Percentiles rank a stretch among this genome's conserved stretches.
Evolutionary conservation across 192 early-diverging fungal genomes (phyloP).

Genomic region (Mortierella hygrophila): DNA sequence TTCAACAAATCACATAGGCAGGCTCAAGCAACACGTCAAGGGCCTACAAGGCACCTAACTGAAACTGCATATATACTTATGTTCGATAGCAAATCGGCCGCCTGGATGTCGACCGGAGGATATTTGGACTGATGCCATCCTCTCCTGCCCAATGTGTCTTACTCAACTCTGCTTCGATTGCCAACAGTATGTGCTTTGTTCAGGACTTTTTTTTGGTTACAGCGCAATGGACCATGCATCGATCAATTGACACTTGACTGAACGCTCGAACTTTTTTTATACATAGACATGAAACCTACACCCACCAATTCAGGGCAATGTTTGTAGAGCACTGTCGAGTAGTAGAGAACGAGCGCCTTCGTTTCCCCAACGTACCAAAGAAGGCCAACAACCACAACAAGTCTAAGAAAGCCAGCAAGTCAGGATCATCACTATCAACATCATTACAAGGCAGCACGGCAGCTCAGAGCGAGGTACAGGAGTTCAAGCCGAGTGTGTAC

Average conservation of each 20-base stretch:
- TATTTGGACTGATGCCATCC: conserved; percentile 66
- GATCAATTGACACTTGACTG: not conserved
- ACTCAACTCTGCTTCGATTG: conserved; percentile 70
- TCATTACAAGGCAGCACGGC: not conserved
- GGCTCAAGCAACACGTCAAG: too few species aligned
- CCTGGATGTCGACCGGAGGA: conserved; percentile 24
- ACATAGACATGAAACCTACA: conserved; percentile 67
- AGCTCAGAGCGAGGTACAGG: conserved; percentile 1
- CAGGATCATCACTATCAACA: conserved; percentile 7
- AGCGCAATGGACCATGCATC: not conserved
- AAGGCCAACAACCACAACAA: conserved; percentile 10
- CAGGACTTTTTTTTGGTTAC: not conserved
- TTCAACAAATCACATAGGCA: not conserved
- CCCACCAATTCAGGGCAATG: conserved; percentile 75
- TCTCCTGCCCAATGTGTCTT: conserved; percentile 74
- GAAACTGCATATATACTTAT: not conserved
- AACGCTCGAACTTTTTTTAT: not conserved
- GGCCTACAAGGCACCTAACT: not conserved
- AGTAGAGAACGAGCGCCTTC: conserved; percentile 56
- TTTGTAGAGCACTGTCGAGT: conserved; percentile 75
- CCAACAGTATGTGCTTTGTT: conserved; percentile 60
- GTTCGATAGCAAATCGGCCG: conserved; percentile 38
- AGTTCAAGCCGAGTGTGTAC: conserved; percentile 20
- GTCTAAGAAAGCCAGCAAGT: not conserved
- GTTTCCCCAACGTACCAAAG: conserved; percentile 47